phyloP scores from a whole-genome alignment of 202 grass and related monocot genomes.

The Panicum virgatum region DNA sequence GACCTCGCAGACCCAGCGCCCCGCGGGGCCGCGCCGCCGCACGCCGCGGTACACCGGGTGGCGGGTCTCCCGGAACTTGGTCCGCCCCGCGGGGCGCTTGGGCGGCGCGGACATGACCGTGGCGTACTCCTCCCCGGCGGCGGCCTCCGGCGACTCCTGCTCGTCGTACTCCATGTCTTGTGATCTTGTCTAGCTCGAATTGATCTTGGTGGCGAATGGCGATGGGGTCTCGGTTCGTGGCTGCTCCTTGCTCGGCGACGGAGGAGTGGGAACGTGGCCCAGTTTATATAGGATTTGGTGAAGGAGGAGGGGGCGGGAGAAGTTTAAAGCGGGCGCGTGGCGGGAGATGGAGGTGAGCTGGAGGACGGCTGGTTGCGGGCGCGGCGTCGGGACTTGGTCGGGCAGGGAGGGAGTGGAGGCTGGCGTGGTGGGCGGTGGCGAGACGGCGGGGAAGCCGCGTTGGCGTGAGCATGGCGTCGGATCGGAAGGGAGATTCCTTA shows the following conservation, averaged over 20 bases:
- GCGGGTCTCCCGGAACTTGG: constrained; percentile 85
- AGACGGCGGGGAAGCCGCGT: constrained; percentile 3
- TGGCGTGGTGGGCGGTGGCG: neutral
- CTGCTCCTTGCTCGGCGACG: neutral
- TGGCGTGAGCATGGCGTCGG: constrained; percentile 7
- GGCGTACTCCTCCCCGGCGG: constrained; percentile 40
- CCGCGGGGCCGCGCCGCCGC: constrained; percentile 58
- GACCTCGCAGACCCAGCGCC: constrained; percentile 78
- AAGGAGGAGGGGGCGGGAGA: too few species aligned
- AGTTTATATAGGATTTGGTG: constrained; percentile 39
- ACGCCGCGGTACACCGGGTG: constrained; percentile 87
- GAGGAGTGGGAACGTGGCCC: neutral
- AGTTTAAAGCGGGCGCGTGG: neutral
- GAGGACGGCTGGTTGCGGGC: neutral
- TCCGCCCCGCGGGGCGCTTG: constrained; percentile 79
- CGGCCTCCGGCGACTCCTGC: neutral
- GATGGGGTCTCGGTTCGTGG: too few species aligned
- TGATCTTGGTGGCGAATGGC: neutral
- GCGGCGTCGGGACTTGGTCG: neutral
- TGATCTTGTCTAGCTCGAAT: neutral
- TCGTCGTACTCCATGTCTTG: neutral
- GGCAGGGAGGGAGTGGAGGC: neutral
- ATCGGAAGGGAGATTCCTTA: constrained; percentile 10
- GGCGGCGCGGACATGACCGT: constrained; percentile 78
- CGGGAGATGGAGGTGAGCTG: constrained; percentile 15